These are phyloP conservation scores for Acer yangbiense DNA, from an alignment of 345 rosid genomes.

Conservation along the genomic window DNA sequence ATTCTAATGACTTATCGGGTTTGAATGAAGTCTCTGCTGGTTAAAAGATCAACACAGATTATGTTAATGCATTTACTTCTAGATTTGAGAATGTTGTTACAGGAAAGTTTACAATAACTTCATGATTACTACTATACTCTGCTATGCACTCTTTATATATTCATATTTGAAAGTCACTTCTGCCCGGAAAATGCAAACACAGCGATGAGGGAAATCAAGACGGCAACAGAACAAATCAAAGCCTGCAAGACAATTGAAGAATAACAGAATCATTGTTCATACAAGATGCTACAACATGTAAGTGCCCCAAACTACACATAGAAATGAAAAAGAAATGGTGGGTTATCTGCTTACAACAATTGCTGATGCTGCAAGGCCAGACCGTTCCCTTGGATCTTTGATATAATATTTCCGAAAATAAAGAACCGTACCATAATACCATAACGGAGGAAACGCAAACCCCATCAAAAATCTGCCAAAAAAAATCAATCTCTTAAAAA, in stretches of 20 bases:
- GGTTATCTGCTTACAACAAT: constrained; percentile 29
- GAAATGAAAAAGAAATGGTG: neutral
- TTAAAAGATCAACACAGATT: neutral
- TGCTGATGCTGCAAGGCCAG: constrained; percentile 45
- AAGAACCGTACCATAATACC: constrained; percentile 34
- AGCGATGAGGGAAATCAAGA: constrained; percentile 14
- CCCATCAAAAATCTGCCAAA: constrained; percentile 31
- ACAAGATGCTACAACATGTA: neutral
- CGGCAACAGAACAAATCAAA: constrained; percentile 20
- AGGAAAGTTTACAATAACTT: neutral
- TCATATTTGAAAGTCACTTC: neutral
- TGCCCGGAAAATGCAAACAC: constrained; percentile 8
- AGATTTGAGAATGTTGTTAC: neutral
- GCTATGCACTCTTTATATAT: neutral
- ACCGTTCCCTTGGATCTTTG: constrained; percentile 34
- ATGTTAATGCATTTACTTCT: neutral
- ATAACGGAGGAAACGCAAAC: constrained; percentile 27
- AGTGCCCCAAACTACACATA: neutral
- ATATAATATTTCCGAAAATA: constrained; percentile 23
- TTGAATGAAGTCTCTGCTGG: too few relatives aligned
- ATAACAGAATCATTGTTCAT: neutral
- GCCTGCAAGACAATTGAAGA: constrained; percentile 24
- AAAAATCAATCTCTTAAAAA: neutral
- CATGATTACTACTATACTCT: neutral
- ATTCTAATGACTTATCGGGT: too few relatives aligned